These are phyloP conservation scores for Marasmius oreades DNA, from an alignment of 1,284 basidiomycete genomes.

Conservation along the genomic window DNA sequence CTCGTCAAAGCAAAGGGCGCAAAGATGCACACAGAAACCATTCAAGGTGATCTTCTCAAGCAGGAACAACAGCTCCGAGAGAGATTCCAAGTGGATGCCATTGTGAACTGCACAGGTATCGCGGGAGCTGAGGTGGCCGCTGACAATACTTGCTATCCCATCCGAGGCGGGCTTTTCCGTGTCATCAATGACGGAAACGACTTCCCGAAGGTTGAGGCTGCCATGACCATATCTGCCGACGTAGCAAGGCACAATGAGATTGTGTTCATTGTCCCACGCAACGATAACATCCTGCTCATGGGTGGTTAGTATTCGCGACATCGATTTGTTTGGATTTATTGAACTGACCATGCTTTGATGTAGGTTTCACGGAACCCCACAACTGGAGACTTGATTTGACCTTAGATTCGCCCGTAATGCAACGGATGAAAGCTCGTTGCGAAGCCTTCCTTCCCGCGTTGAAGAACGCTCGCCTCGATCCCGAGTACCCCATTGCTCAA, in stretches of 20 bases:
- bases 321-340: neutral
- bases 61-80: constrained; percentile 28
- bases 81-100: constrained; percentile 28
- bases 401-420: constrained; percentile 29
- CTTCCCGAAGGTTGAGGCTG: constrained; percentile 32
- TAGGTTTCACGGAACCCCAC: constrained; percentile 26
- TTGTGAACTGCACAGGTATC: constrained; percentile 34
- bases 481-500: constrained; percentile 28
- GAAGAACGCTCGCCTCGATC: no score
- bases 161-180: constrained; percentile 36
- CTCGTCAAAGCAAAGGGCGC: constrained; percentile 30
- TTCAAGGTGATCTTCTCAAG: constrained; percentile 22
- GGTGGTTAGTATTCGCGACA: constrained; percentile 21
- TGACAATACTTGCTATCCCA: constrained; percentile 30
- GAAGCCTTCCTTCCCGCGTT: constrained; percentile 30
- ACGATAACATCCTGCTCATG: constrained; percentile 29
- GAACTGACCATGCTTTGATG: neutral
- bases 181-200: constrained; percentile 34
- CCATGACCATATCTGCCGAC: constrained; percentile 24
- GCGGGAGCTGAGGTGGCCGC: constrained; percentile 27
- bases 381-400: constrained; percentile 28
- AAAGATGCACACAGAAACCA: constrained; percentile 26
- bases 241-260: constrained; percentile 25
- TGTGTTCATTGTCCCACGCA: constrained; percentile 32
- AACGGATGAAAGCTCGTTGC: constrained; percentile 30